Base-by-base conservation (phyloP, 2,329 filamentous ascomycete species). In the Alternaria brassicae region DNA sequence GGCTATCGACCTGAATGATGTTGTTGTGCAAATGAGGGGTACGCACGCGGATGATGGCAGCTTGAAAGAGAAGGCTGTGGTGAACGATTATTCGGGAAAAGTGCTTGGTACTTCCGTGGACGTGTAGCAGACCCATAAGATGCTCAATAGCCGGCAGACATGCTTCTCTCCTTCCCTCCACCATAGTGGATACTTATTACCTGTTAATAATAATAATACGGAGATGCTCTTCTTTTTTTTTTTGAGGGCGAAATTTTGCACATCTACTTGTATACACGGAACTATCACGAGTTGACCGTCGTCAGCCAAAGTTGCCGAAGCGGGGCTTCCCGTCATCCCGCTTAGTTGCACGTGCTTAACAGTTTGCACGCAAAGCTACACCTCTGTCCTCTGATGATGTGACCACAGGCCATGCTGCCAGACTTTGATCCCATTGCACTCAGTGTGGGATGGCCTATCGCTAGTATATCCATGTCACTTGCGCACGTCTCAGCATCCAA, bases 401-500 rank as follows among this genome's bases (percentile, higher is more conserved):
- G 8, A 28, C 44, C 52, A 28, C 34, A 37, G 34, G 58, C 60
- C 59, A 48, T 56, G 58, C 30, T 61, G 55, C 58, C 58, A 60
- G 23, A 12, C 48, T 40, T 51, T 37, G 15, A 47, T 25, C 6
- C 21, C 39, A 21, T 48, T 57, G 30, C 48, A 42, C 59, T 19
- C 36, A 3, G 15, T 19, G 42, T 57, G 45, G 30, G 17, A 54
- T 34, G 34, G 32, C 19, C 40, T 32, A 23, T 21, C 59, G 57
- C 60, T 63, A 69, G 50, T 61, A 53, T 62, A 63, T 44, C 47
- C 36, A 42, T 48, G 56, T 65, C 40, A 56, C 53, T 60, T 48
- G 44, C 44, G 13, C 13, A 25, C 3, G 9, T 7, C 1, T 48
- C 37, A 36, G 3, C 55, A 58, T 60, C 54, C 54, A 63, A 17